Base-by-base conservation (phyloP, 2,329 filamentous ascomycete genomes). In the Fusarium anguioides region DNA sequence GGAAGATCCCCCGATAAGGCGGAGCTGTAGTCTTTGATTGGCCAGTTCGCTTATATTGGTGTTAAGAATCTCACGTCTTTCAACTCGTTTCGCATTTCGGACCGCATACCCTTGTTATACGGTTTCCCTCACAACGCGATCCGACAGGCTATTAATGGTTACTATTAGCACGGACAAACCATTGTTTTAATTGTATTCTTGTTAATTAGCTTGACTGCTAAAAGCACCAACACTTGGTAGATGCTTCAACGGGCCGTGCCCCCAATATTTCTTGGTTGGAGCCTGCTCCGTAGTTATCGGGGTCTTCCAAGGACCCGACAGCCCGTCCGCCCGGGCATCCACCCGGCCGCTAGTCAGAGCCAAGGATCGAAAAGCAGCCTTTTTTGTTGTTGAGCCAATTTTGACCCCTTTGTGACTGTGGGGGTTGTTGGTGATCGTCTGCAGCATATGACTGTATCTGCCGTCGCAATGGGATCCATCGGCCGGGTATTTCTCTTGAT, bases 221-320 rank as follows among this genome's bases (percentile, higher is more conserved):
- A 20, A 41, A 52, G 35, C 8, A 50, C 39, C 37, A 52, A 33
- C 35, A 12, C 14, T 45, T 18, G 49, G 37, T 10, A 18, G n/a
- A 46, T 36, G 37, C 36, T 51, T n/a, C 33, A 21, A 20, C 27
- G 20, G 47, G 27, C 49, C 64, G 60, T 57, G 23, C 57, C n/a
- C 46, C 60, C 49, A 44, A 27, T 31, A 17, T 15, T 26, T 5
- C 17, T 40, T 46, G 45, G 39, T 45, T n/a, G 46, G 26, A 40
- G 46, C 44, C 51, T 40, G 24, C 55, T 36, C 31, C 41, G 48
- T 53, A 35, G 26, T 41, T 54, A 60, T 76, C 76, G 76, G 76
- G 64, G 64, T 77, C 67, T 75, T 75, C 52, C 46, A 76, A 54
- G 58, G 71, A 57, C 74, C 75, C 75, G 75, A 77, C 71, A 73